Evolutionary conservation across 1,284 basidiomycete genomes (phyloP).

Genomic region (Melampsora americana): DNA sequence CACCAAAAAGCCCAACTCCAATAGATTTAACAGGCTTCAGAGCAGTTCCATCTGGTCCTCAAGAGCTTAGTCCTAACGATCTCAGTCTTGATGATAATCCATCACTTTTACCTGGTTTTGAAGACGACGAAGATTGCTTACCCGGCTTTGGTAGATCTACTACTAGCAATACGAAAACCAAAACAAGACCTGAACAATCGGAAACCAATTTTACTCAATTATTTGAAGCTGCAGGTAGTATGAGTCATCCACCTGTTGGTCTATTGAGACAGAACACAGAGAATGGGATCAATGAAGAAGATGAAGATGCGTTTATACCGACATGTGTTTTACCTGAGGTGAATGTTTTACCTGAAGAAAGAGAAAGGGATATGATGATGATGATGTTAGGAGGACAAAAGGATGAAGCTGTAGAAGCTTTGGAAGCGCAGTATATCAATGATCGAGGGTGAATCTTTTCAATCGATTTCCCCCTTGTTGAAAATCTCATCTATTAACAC

Average conservation of each 20-base stretch:
- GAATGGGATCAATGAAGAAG: slow-evolving; percentile 13
- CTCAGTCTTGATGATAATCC: no score
- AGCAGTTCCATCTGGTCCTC: no score
- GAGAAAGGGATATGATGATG: slow-evolving; percentile 42
- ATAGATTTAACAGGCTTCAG: no score
- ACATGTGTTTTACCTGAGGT: slow-evolving; percentile 41
- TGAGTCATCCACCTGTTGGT: slow-evolving; percentile 29
- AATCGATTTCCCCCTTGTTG: background rate
- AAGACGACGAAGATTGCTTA: background rate
- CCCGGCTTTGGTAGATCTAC: background rate
- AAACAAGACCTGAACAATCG: no score
- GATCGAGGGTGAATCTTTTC: slow-evolving; percentile 37
- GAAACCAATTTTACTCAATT: slow-evolving; percentile 23
- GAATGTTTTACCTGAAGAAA: slow-evolving; percentile 43
- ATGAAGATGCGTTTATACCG: background rate
- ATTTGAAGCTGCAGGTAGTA: slow-evolving; percentile 28
- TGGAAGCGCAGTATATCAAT: slow-evolving; percentile 37
- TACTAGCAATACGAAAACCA: background rate
- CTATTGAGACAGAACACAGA: slow-evolving; percentile 15
- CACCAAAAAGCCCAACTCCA: background rate
- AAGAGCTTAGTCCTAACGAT: no score
- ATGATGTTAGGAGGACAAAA: slow-evolving; percentile 41
- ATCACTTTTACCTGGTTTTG: background rate
- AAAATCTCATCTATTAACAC: background rate
- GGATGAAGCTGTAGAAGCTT: slow-evolving; percentile 17